Conservation (phyloP, 176 grass and related monocot species). For the Dendrocalamus sinicus region DNA sequence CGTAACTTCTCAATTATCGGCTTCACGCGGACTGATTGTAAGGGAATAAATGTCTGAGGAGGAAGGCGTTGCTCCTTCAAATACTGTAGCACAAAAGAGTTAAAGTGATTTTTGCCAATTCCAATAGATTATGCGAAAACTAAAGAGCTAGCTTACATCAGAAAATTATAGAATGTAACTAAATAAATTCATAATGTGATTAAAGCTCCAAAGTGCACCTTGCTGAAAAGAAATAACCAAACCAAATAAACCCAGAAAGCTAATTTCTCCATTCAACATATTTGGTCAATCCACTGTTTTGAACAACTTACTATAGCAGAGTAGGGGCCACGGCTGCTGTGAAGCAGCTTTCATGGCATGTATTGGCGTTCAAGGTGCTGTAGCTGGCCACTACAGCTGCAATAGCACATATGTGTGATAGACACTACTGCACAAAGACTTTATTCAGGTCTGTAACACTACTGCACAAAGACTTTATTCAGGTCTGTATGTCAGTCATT, state of each 20-base stretch:
- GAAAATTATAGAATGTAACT: conserved; percentile 14
- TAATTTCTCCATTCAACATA: background rate
- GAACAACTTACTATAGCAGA: background rate
- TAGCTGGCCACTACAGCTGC: background rate
- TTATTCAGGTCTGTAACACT: background rate
- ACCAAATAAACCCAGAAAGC: background rate
- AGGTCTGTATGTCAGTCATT: background rate
- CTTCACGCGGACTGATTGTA: conserved; percentile 93
- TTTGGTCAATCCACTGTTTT: background rate
- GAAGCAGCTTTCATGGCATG: background rate
- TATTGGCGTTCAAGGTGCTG: background rate
- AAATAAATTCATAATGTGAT: conserved; percentile 2
- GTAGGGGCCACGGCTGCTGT: background rate
- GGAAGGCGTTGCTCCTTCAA: conserved; percentile 98
- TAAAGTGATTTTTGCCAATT: conserved; percentile 7
- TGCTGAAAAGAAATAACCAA: background rate
- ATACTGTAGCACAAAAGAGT: conserved; percentile 68
- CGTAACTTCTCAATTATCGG: conserved; percentile 87
- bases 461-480: background rate
- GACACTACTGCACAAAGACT: background rate
- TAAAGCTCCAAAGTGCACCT: background rate
- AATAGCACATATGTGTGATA: background rate
- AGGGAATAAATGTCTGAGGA: conserved; percentile 97
- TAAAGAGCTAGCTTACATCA: conserved; percentile 25
- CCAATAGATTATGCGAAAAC: background rate